Base-by-base conservation (phyloP, 495 filamentous ascomycete species). In the Cercophora samala region DNA sequence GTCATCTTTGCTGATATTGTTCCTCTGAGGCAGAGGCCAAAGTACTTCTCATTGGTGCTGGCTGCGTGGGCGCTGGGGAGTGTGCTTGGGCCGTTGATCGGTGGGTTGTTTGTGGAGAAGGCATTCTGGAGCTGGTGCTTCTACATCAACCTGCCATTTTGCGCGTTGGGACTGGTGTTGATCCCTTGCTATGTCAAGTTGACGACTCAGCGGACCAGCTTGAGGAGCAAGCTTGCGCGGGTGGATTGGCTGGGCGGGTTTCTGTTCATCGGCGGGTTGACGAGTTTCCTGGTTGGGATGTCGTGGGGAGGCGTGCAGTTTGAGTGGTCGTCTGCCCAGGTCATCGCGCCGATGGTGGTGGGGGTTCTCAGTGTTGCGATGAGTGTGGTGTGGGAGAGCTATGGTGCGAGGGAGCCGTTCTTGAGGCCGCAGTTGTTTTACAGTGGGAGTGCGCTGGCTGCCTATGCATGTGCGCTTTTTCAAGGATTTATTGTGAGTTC, bases 11-110 rank as follows among this genome's bases (percentile, higher is more conserved):
- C 70, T 24, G 77, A 78, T n/a, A 72, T 80, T 53, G 75, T 77
- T 1, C 77, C 76, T 5, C 67, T 85, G 74, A 52, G 84, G 64
- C 69, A 74, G 68, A 63, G 75, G 51, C 68, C 74, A 17, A 79
- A 78, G 70, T 80, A 76, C 64, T 80, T 77, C 52, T 77, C 75
- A 8, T 67, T 78, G 15, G 78, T 78, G 46, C 69, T 86, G 53
- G 75, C 78, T 6, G 69, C 73, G 3, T 95, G 91, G 91, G 91
- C 90, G 21, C 75, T 93, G 62, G 91, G 91, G 23, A 84, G 85
- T 66, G 88, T 88, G 5, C 73, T 92, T 6, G 91, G 91, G 0
- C 91, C 91, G 13, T 83, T 93, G 21, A 80, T 95, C 18, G 91
- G 91, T 17, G 91, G 91, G 17, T 84, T 88, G 3, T 91, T 95